Conservation (phyloP, 345 rosid species). For the Jatropha curcas region DNA sequence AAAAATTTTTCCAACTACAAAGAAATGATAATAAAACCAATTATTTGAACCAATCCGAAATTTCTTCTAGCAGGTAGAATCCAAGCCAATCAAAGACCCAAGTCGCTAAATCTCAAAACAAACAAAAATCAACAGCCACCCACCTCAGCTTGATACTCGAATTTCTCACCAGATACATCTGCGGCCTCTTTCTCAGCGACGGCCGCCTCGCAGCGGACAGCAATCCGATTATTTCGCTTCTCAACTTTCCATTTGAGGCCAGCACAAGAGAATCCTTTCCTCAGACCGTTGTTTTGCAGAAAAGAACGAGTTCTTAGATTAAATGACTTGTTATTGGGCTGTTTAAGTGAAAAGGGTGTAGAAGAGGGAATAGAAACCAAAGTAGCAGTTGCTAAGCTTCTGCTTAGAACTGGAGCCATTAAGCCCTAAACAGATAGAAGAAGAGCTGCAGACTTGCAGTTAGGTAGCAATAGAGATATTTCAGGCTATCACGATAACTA, state of each 20-base stretch:
- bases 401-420: conserved; percentile 80
- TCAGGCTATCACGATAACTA: not conserved
- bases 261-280: conserved; percentile 45
- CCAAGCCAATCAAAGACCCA: not conserved
- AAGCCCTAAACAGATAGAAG: not conserved
- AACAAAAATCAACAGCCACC: conserved; percentile 16
- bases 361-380: conserved; percentile 52
- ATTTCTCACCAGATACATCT: conserved; percentile 82
- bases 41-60: not conserved
- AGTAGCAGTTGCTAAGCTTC: conserved; percentile 51
- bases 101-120: not conserved
- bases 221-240: conserved; percentile 47
- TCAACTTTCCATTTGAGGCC: conserved; percentile 62
- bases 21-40: not conserved
- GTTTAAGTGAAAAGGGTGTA: conserved; percentile 40
- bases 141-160: conserved; percentile 99
- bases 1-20: not conserved
- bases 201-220: conserved; percentile 66
- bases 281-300: conserved; percentile 40
- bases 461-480: not conserved
- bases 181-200: conserved; percentile 87
- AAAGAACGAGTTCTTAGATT: conserved; percentile 45
- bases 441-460: not conserved
- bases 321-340: conserved; percentile 29
- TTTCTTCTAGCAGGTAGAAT: not conserved